Percentiles rank a stretch among this genome's conserved stretches.
These are phyloP conservation scores for Mortierella claussenii DNA, from an alignment of 192 early-diverging fungal species.

Conservation along the genomic window DNA sequence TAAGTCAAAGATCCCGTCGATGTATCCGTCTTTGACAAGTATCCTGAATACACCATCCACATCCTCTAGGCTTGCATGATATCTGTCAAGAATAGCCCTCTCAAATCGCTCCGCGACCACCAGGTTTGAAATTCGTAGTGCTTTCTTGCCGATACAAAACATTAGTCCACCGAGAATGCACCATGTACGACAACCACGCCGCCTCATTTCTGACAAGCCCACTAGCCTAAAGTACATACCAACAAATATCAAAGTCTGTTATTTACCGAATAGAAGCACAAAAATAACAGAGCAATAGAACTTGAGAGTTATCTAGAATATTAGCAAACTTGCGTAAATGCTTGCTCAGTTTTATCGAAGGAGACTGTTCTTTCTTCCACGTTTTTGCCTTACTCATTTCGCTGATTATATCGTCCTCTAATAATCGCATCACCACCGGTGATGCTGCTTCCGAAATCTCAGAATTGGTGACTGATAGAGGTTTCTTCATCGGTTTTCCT, in stretches of 20 bases:
- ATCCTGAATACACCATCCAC: constrained; percentile 16
- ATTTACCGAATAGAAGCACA: constrained; percentile 10
- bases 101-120: constrained; percentile 34
- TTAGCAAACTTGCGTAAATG: constrained; percentile 32
- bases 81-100: constrained; percentile 19
- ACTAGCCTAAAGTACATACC: constrained; percentile 19
- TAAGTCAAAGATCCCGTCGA: constrained; percentile 19
- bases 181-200: constrained; percentile 46
- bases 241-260: constrained; percentile 7
- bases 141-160: constrained; percentile 37
- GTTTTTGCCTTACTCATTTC: constrained; percentile 22
- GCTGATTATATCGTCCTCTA: constrained; percentile 27
- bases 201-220: constrained; percentile 17
- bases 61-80: constrained; percentile 22
- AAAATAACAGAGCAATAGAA: constrained; percentile 20
- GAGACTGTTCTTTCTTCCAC: constrained; percentile 19
- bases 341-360: constrained; percentile 16
- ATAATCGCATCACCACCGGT: constrained; percentile 27
- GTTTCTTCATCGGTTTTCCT: constrained; percentile 25
- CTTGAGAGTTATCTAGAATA: constrained; percentile 1
- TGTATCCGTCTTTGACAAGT: constrained; percentile 12
- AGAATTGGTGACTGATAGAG: constrained; percentile 38
- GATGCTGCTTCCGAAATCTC: constrained; percentile 31
- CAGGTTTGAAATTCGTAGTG: constrained; percentile 37
- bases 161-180: constrained; percentile 35